phyloP scores from a whole-genome alignment of 2,329 filamentous ascomycete genomes.

The Raffaelea deltoideospora region DNA sequence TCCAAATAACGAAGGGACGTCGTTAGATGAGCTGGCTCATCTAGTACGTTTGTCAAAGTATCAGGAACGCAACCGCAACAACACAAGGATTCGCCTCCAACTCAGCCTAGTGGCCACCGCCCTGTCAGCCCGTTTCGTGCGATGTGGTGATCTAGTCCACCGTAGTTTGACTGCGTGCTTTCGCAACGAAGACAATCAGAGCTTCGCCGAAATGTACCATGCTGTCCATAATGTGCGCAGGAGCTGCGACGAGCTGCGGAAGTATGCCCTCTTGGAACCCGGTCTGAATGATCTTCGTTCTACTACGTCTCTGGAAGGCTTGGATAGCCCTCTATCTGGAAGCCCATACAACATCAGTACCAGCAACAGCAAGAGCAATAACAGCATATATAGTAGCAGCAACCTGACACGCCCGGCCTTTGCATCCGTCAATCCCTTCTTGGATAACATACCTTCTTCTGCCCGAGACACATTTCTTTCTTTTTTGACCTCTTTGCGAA shows the following conservation, averaged over 20 bases:
- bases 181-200: constrained; percentile 62
- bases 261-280: constrained; percentile 56
- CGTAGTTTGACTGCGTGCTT: constrained; percentile 66
- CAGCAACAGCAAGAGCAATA: too few relatives aligned
- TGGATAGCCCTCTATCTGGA: too few relatives aligned
- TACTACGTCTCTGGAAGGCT: constrained; percentile 29
- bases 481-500: constrained; percentile 69
- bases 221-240: constrained; percentile 66
- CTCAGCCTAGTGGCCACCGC: constrained; percentile 61
- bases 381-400: too few relatives aligned
- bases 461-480: constrained; percentile 61
- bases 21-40: constrained; percentile 63
- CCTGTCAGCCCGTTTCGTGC: constrained; percentile 56
- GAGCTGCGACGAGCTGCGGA: constrained; percentile 58
- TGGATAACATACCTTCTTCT: constrained; percentile 60
- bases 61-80: constrained; percentile 65
- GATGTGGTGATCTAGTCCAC: constrained; percentile 60
- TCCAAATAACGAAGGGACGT: constrained; percentile 51
- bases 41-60: constrained; percentile 64
- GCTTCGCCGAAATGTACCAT: constrained; percentile 59
- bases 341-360: too few relatives aligned
- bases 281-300: constrained; percentile 51
- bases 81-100: constrained; percentile 58
- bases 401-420: constrained; percentile 21
- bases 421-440: constrained; percentile 36